Base-by-base conservation (phyloP, 352 stramenopile species). In the Pythium dissimile region DNA sequence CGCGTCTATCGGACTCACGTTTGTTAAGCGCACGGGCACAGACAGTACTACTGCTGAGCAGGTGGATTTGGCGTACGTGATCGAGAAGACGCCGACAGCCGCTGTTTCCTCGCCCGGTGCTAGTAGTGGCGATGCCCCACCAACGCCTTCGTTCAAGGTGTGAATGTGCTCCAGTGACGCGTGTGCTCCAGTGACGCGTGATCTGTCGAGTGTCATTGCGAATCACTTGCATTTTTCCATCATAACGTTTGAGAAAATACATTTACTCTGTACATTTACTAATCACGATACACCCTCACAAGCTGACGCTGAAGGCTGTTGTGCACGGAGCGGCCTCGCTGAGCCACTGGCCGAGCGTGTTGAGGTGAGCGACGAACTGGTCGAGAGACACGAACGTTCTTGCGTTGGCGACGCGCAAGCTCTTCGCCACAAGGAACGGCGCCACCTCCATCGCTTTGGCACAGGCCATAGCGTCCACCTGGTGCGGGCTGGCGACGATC, bases 351-450 rank as follows among this genome's bases (percentile, higher is more conserved):
- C 54, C 52, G n/a, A 88, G 57, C 12, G 72, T 85, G 21, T 69
- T 64, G 39, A 88, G 34, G 62, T 88, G 76, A 11, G 77, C 52
- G 15, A 63, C 69, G 32, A 88, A 88, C 41, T 85, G 72, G 21
- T 81, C 70, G 13, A 88, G 72, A 15, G 66, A 56, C 1, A 20
- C 15, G 2, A 86, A 38, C 51, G 77, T 72, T 13, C 68, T 58
- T 24, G 70, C 74, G 41, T 84, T 84, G 11, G 73, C 73, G 35
- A 85, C 60, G 18, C 71, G 70, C 5, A 88, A 63, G 64, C 74
- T 85, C 72, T 88, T 88, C 43, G 76, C 55, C 16, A 88, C 56
- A 6, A 75, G 59, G 52, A 73, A 88, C 8, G 78, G 78, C n/a
- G 78, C 78, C 4, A 72, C 64, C 50, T 86, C 79, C 39, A 77